Percentiles rank a stretch among this genome's conserved stretches.
These are phyloP conservation scores for Backusella tuberculispora DNA, from an alignment of 192 early-diverging fungal species.

Conservation along the genomic window DNA sequence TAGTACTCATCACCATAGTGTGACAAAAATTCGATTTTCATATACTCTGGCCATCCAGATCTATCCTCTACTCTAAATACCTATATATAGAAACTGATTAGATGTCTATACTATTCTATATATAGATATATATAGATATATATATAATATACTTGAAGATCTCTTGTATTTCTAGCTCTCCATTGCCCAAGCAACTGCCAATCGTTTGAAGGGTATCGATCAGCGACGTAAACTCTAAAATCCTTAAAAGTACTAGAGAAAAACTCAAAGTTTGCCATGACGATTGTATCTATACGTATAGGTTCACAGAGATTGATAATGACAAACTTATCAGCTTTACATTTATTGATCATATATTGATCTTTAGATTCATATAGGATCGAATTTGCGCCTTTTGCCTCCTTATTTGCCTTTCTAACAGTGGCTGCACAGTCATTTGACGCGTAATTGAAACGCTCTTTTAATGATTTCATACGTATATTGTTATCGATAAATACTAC, in stretches of 20 bases:
- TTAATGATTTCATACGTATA: constrained; percentile 52
- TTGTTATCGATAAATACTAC: not conserved
- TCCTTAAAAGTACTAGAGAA: constrained; percentile 94
- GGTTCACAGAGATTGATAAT: constrained; percentile 93
- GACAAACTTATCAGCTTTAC: constrained; percentile 79
- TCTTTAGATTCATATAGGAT: constrained; percentile 93
- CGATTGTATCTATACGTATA: constrained; percentile 87
- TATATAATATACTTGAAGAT: constrained; percentile 66
- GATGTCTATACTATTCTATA: not conserved
- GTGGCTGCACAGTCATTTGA: constrained; percentile 92
- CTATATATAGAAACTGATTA: constrained; percentile 44
- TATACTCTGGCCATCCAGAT: constrained; percentile 80
- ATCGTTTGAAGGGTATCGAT: constrained; percentile 62
- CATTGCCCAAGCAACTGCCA: constrained; percentile 88
- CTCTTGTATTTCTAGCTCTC: constrained; percentile 81
- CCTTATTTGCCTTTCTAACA: constrained; percentile 81
- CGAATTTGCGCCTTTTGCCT: constrained; percentile 75
- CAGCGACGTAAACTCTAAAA: constrained; percentile 75
- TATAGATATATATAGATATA: constrained; percentile 61
- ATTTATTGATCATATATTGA: constrained; percentile 94
- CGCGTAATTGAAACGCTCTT: constrained; percentile 93
- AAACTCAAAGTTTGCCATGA: constrained; percentile 95
- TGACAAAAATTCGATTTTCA: constrained; percentile 84
- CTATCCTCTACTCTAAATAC: constrained; percentile 81
- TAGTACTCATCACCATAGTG: constrained; percentile 93